phyloP scores from a whole-genome alignment of 768 basidiomycete genomes.

The Phallus indusiatus region DNA sequence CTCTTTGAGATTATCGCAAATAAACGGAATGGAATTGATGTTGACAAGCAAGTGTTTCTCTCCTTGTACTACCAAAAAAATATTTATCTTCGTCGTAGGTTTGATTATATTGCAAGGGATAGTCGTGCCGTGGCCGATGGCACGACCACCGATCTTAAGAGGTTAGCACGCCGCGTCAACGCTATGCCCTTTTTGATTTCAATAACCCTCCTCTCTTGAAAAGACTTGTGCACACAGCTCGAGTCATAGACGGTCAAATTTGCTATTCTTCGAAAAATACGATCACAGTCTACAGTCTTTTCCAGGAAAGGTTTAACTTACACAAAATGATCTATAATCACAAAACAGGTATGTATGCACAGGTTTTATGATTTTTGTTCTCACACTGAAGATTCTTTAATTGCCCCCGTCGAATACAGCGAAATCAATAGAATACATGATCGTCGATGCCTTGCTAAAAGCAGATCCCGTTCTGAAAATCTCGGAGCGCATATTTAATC shows the following conservation, averaged over 20 bases:
- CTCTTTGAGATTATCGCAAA: conserved; percentile 84
- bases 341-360: conserved; percentile 46
- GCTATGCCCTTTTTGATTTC: not conserved
- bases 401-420: conserved; percentile 30
- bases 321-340: conserved; percentile 80
- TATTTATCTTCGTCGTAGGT: conserved; percentile 30
- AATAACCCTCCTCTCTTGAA: not conserved
- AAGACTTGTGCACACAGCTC: conserved; percentile 65
- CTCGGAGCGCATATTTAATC: conserved; percentile 44
- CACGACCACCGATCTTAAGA: conserved; percentile 40
- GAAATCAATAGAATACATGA: conserved; percentile 74
- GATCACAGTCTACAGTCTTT: conserved; percentile 66
- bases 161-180: conserved; percentile 18
- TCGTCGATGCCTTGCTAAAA: conserved; percentile 64
- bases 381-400: not conserved
- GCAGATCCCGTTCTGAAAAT: conserved; percentile 62
- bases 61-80: not conserved
- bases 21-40: conserved; percentile 71
- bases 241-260: conserved; percentile 65
- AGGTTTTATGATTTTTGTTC: not conserved
- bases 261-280: conserved; percentile 79
- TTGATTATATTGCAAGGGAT: conserved; percentile 77
- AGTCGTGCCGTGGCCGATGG: conserved; percentile 60
- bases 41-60: conserved; percentile 56
- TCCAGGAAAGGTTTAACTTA: conserved; percentile 63